Conservation (phyloP, 371 early-diverging fungal genomes). For the Mortierella sp. region DNA sequence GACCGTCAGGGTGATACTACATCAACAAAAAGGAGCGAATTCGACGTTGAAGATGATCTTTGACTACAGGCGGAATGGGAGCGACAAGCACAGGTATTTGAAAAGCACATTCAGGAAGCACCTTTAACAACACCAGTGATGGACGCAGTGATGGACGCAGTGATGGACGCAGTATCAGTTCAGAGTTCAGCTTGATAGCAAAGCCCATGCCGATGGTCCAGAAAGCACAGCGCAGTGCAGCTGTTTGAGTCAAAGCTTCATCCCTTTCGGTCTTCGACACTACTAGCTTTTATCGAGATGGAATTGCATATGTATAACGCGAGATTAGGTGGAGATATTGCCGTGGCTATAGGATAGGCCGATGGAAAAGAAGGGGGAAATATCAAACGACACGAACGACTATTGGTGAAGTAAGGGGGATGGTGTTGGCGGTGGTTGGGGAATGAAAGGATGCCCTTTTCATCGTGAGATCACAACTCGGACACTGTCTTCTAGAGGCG, state of each 20-base stretch:
- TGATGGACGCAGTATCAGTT: neutral
- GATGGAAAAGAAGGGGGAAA: too few species aligned
- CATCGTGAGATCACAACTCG: too few species aligned
- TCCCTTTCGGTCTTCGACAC: too few species aligned
- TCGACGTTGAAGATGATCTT: slow-evolving; percentile 36
- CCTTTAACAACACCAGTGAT: neutral
- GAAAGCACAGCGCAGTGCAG: slow-evolving; percentile 30
- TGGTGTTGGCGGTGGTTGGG: too few species aligned
- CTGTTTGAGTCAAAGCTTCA: slow-evolving; percentile 10
- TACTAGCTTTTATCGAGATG: too few species aligned
- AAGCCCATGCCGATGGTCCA: slow-evolving; percentile 11
- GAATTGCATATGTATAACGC: too few species aligned
- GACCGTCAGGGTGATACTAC: slow-evolving; percentile 37
- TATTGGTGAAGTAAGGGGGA: too few species aligned
- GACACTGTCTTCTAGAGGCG: too few species aligned
- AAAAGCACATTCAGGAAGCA: neutral
- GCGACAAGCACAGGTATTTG: slow-evolving; percentile 11
- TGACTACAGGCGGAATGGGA: slow-evolving; percentile 33
- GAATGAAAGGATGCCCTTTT: too few species aligned
- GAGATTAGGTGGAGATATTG: too few species aligned
- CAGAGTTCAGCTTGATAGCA: slow-evolving; percentile 15
- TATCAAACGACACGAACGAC: too few species aligned
- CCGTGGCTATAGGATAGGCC: too few species aligned
- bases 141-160: neutral
- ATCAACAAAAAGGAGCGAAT: slow-evolving; percentile 47